Base-by-base conservation (phyloP, 2,329 filamentous ascomycete species). In the Xylariales sp. region DNA sequence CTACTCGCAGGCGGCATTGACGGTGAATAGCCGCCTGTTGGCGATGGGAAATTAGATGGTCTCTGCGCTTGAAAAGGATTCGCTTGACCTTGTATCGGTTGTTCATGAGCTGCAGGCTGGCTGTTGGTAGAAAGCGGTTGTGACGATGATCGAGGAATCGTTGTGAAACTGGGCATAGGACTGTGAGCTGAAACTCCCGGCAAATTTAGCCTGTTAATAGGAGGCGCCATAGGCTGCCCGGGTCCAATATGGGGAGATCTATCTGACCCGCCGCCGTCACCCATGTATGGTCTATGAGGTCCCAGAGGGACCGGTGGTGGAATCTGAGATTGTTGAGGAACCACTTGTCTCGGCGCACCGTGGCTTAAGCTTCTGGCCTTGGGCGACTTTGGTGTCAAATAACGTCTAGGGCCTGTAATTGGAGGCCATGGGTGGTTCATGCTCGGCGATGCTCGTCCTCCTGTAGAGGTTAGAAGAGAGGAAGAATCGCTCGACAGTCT, bases 321-420 rank as follows among this genome's bases (percentile, higher is more conserved):
- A 30, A 50, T 52, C n/a, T 49, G 45, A 14, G 51, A 39, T 30
- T 56, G 57, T 7, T 58, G 56, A 6, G 52, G 36, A 32, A 55
- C 59, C 17, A 55, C 42, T 17, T 53, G 42, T 33, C 57, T 54
- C 42, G 53, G 47, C 29, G 56, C 53, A 25, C 41, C 45, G 13
- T 62, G 56, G 21, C 67, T 66, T 11, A 74, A 51, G 48, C 73
- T 78, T 14, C 69, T 62, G 18, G 72, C 65, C 43, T 77, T 70
- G 28, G 78, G 77, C 8, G 79, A 81, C 45, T 70, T 67, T 1
- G 79, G 76, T 10, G 74, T 79, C 43, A 80, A 52, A n/a, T 77
- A 69, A 23, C 70, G 69, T 45, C 76, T 64, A 38, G 61, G 33
- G 37, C 49, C 49, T 38, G 52, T 56, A 17, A 61, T 43, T 5